These are phyloP conservation scores for Colletotrichum filicis DNA, from an alignment of 2,329 filamentous ascomycete species.

Conservation along the genomic window DNA sequence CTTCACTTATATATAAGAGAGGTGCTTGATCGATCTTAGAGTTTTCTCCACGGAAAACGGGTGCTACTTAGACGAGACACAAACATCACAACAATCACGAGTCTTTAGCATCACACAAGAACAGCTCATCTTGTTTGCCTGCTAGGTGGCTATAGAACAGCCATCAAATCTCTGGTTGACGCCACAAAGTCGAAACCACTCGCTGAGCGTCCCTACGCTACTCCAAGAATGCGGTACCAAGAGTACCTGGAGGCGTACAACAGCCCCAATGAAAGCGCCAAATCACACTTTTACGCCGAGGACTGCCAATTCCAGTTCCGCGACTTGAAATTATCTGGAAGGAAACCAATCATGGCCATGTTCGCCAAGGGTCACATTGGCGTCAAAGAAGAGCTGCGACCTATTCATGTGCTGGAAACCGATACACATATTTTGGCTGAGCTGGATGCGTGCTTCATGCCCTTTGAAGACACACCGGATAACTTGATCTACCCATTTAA, in stretches of 20 bases:
- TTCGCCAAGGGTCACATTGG: neutral
- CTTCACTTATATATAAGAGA: neutral
- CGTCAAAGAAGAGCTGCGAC: neutral
- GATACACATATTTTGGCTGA: neutral
- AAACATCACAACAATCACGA: neutral
- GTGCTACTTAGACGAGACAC: neutral
- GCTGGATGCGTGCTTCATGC: neutral
- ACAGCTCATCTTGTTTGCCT: neutral
- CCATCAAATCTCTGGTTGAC: no score
- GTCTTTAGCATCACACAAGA: neutral
- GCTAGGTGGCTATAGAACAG: neutral
- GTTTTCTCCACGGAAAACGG: neutral
- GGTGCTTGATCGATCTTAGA: accelerated
- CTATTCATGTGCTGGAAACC: neutral
- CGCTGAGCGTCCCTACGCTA: no score
- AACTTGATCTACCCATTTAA: neutral
- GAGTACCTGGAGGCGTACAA: neutral
- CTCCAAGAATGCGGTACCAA: neutral
- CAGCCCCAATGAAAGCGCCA: neutral
- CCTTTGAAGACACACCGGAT: neutral
- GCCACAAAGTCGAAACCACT: neutral
- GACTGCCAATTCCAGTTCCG: neutral
- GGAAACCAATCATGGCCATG: neutral
- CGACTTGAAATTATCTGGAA: neutral
- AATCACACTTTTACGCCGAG: neutral